Conservation (phyloP, 352 stramenopile species). For the Hyaloperonospora arabidopsidis region DNA sequence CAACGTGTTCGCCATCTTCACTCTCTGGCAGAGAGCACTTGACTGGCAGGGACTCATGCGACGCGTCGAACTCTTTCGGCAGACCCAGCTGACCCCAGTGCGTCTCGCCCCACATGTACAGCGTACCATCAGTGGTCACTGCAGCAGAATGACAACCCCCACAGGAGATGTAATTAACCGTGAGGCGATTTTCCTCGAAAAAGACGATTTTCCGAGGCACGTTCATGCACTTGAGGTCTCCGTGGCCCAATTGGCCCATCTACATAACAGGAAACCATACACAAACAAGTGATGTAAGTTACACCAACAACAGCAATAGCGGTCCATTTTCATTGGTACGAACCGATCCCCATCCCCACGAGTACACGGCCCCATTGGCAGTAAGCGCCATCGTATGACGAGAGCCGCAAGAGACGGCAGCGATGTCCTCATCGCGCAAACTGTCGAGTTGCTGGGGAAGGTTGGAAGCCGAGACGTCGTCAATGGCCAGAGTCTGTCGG, state of each 20-base stretch:
- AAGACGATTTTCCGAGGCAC: constrained; percentile 52
- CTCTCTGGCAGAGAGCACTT: constrained; percentile 53
- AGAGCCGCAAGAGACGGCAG: constrained; percentile 71
- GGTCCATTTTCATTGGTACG: too few relatives aligned
- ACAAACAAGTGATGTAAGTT: constrained; percentile 3
- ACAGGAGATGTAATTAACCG: constrained; percentile 71
- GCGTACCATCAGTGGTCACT: constrained; percentile 50
- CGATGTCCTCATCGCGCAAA: constrained; percentile 43
- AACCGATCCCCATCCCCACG: constrained; percentile 75
- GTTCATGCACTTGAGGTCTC: constrained; percentile 66
- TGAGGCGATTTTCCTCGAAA: constrained; percentile 40
- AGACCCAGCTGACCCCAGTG: constrained; percentile 78
- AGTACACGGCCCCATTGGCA: constrained; percentile 48
- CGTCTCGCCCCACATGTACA: constrained; percentile 82
- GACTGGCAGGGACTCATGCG: constrained; percentile 53
- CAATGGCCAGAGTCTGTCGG: constrained; percentile 41
- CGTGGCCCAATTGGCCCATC: constrained; percentile 77
- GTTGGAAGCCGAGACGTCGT: constrained; percentile 71
- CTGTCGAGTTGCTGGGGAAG: constrained; percentile 52
- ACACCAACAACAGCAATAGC: neutral
- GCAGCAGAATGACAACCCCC: constrained; percentile 76
- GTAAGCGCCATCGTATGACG: constrained; percentile 78
- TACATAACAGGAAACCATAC: constrained; percentile 19
- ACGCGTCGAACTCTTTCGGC: constrained; percentile 48
- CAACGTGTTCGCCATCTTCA: constrained; percentile 42